Percentiles rank a stretch among this genome's conserved stretches.
phyloP scores from a whole-genome alignment of 2,329 filamentous ascomycete species.

The Huntiella abstrusa region DNA sequence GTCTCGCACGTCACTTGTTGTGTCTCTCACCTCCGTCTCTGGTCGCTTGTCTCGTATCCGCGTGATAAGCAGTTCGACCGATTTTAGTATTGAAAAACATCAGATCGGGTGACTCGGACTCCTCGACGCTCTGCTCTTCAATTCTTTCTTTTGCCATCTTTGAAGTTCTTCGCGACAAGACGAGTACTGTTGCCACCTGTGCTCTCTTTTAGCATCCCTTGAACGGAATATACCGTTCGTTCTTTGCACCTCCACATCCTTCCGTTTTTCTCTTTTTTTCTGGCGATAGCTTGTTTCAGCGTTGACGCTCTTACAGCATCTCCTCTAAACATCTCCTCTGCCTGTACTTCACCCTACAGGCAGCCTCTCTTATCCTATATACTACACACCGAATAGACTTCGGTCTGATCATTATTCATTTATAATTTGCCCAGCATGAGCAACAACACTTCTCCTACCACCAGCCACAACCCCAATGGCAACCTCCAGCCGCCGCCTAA shows the following conservation, averaged over 20 bases:
- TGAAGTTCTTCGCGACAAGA: neutral
- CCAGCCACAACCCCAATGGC: constrained; percentile 27
- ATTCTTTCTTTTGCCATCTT: neutral
- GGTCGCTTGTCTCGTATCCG: constrained; percentile 3
- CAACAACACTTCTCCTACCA: constrained; percentile 36
- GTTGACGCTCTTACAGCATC: constrained; percentile 4
- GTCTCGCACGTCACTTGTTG: neutral
- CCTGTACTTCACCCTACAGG: neutral
- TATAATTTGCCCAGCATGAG: neutral
- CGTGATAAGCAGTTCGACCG: constrained; percentile 6
- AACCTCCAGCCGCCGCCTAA: neutral
- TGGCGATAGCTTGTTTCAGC: neutral
- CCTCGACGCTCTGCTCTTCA: neutral
- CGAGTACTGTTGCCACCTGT: neutral
- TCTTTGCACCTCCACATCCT: too few relatives aligned
- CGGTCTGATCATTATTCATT: neutral
- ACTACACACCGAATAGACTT: too few relatives aligned
- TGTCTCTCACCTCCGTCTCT: constrained; percentile 3
- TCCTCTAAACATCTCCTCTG: constrained; percentile 1
- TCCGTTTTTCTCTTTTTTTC: neutral
- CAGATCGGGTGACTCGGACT: constrained; percentile 8
- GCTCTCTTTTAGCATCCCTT: neutral
- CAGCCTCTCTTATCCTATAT: neutral
- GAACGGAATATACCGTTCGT: neutral
- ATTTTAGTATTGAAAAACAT: constrained; percentile 11